Base-by-base conservation (phyloP, 805 yeast genomes). In the Candida easanensis region DNA sequence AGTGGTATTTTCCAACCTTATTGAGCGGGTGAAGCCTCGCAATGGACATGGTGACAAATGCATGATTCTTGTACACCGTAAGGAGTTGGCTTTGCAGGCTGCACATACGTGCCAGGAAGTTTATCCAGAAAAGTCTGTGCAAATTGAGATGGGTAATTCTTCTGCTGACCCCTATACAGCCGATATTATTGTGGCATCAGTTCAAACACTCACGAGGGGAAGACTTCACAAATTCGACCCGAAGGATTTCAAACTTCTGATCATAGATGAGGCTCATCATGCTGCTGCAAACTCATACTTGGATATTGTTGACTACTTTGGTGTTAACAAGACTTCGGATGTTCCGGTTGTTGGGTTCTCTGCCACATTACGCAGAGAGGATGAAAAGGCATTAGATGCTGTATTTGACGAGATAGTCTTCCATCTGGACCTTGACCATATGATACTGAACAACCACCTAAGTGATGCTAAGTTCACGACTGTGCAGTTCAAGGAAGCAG, bases 211-310 rank as follows among this genome's bases (percentile, higher is more conserved):
- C 38, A 58, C 65, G 5, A 63, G 80, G 16, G 59, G 70, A 14
- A 60, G 93, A 36, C 63, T 87, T 16, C 62, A 64, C 1, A 62
- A 67, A 36, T 84, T 82, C 54, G 62, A 76, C 42, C 83, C 90
- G 0, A 38, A 42, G 2, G 76, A 77, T n/a, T 83, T 74, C 65
- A 84, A 87, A 57, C 70, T 89, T 25, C 76, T 91, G 15, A 79
- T 90, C 17, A 70, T 90, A 2, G 98, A 90, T 63, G 98, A 90
- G 60, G 95, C 96, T 32, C 98, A 90, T 58, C 97, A 90, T 62
- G 82, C 95, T 0, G 84, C 86, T 1, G 88, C 96, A 0, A 57
- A 61, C 14, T 71, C 89, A 1, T 91, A 90, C 67, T 35, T 64
- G 15, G 69, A 71, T 23, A 70, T 89, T 1, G 59, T 88, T 40